Evolutionary conservation across 2,329 filamentous ascomycete genomes (phyloP).

Genomic region (Cladosporium cucumerinum): DNA sequence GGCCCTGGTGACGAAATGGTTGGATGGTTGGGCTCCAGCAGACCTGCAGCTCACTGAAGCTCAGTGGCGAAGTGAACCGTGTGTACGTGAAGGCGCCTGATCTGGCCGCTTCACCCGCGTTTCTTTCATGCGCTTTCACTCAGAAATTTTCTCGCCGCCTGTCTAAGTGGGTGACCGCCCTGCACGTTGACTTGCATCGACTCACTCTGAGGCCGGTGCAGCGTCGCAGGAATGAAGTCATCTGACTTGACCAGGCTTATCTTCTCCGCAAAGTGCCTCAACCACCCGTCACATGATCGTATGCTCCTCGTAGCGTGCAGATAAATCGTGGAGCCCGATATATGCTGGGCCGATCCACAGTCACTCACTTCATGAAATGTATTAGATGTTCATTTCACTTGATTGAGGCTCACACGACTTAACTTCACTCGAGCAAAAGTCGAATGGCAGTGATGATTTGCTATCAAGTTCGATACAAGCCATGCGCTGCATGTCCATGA

Average conservation of each 20-base stretch:
- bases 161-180: slow-evolving; percentile 4
- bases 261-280: slow-evolving; percentile 16
- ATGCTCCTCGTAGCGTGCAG: neutral
- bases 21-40: slow-evolving; percentile 5
- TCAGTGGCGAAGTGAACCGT: slow-evolving; percentile 13
- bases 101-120: slow-evolving; percentile 7
- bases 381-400: neutral
- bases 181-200: neutral
- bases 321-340: neutral
- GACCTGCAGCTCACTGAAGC: neutral
- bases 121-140: slow-evolving; percentile 5
- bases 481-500: neutral
- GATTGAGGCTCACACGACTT: neutral
- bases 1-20: slow-evolving; percentile 8
- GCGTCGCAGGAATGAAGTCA: slow-evolving; percentile 8
- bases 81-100: slow-evolving; percentile 11
- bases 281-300: neutral
- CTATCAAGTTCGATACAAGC: neutral
- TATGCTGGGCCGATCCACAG: neutral
- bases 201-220: slow-evolving; percentile 5
- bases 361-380: neutral
- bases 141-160: slow-evolving; percentile 8
- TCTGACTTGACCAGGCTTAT: slow-evolving; percentile 5
- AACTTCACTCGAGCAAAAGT: neutral
- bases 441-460: too few species aligned